A percentile compares a stretch with the other conserved stretches of the same genome.
Conservation (phyloP, 805 yeast species). For the Cyberlindnera xishuangbannaensis region DNA sequence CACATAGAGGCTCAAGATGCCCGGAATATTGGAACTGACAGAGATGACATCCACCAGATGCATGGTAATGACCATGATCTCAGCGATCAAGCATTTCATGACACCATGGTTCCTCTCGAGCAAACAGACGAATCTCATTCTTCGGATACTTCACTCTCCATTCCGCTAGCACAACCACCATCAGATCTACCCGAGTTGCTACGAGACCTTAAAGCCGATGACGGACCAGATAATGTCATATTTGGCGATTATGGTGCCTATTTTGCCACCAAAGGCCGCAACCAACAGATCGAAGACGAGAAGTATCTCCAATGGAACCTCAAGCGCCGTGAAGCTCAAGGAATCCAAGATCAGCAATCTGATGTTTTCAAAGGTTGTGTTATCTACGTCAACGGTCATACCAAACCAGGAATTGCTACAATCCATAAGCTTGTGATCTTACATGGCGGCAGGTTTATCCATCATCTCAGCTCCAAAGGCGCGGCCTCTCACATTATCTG, state of each 20-base stretch:
- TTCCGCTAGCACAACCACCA: conserved; percentile 15
- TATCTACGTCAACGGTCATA: conserved; percentile 85
- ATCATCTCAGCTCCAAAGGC: conserved; percentile 63
- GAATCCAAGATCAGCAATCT: conserved; percentile 7
- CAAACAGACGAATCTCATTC: conserved; percentile 1
- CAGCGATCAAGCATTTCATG: too few species aligned
- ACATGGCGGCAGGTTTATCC: conserved; percentile 76
- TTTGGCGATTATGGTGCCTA: conserved; percentile 70
- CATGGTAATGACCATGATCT: background rate
- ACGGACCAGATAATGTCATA: conserved; percentile 12
- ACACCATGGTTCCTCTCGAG: too few species aligned
- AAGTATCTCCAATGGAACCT: conserved; percentile 44
- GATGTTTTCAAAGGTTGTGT: conserved; percentile 55
- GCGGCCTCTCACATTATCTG: conserved; percentile 84
- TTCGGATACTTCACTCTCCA: conserved; percentile 10
- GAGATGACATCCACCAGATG: background rate
- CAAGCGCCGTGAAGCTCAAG: conserved; percentile 27
- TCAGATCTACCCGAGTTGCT: background rate
- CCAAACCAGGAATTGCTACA: conserved; percentile 70
- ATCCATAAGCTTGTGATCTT: conserved; percentile 64
- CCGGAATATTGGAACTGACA: background rate
- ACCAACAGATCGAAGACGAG: conserved; percentile 56
- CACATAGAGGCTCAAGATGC: too few species aligned
- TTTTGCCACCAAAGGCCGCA: conserved; percentile 51
- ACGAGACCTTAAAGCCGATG: background rate